Evolutionary conservation across 768 basidiomycete species (phyloP), one percentile per base, ranked within the genome.

Genomic region (Botryobasidium botryosum): DNA sequence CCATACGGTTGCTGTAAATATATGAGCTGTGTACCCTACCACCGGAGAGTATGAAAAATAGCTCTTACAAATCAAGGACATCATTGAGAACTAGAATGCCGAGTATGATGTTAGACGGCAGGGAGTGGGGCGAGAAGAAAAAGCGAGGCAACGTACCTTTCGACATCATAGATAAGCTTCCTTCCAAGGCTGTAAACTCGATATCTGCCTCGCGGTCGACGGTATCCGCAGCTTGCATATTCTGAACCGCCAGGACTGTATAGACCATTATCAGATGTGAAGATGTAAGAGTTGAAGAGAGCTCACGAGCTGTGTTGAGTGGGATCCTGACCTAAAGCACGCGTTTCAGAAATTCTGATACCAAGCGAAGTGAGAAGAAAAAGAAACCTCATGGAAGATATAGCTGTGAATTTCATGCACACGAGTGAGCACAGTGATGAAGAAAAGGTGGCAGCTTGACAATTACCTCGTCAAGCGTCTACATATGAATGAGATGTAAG

Each of bases 391-490:
- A 50, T 69, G 68, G 52, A 70, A 69, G 55, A 70, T 68, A 52
- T 70, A 70, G 13, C 61, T 63, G 8, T 67, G 64, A 51, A 70
- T 68, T n/a, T n/a, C n/a, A n/a, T n/a, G n/a, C n/a, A n/a, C n/a
- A n/a, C n/a, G n/a, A n/a, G n/a, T n/a, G n/a, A n/a, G n/a, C n/a
- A n/a, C n/a, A n/a, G n/a, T n/a, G n/a, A n/a, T n/a, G n/a, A n/a
- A n/a, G n/a, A n/a, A n/a, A n/a, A n/a, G n/a, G n/a, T n/a, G n/a
- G n/a, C n/a, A n/a, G n/a, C n/a, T n/a, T n/a, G n/a, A n/a, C n/a
- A n/a, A n/a, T n/a, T n/a, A 26, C 67, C 59, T 38, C 61, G 40
- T 42, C 23, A 42, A 21, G 26, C 40, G 40, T 31, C 40, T 42
- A 2, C 8, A 26, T 24, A 10, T 59, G 50, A 62, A 63, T 5